Evolutionary conservation across 108 stramenopile species (phyloP).

Genomic region (Mediolabrus comicus): DNA sequence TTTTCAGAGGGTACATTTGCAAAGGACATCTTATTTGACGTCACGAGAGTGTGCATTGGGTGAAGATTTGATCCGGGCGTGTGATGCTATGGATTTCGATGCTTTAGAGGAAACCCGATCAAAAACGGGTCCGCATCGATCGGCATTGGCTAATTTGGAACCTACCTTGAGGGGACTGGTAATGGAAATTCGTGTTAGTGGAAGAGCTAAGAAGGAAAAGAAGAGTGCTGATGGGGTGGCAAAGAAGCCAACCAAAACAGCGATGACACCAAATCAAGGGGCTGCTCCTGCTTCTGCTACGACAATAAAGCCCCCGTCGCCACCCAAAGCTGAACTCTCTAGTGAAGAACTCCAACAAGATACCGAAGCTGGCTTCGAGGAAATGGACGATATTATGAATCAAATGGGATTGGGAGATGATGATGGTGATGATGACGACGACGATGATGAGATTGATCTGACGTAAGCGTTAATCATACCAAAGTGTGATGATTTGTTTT

Average conservation of each 20-base stretch:
- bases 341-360: conserved; percentile 27
- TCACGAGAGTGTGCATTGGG: conserved; percentile 86
- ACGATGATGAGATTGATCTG: conserved; percentile 52
- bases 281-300: neutral
- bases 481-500: neutral
- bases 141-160: conserved; percentile 70
- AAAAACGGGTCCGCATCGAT: conserved; percentile 55
- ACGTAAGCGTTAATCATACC: conserved; percentile 5
- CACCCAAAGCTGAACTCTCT: neutral
- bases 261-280: neutral
- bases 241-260: conserved; percentile 46
- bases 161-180: conserved; percentile 57
- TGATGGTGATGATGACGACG: conserved; percentile 48
- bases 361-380: conserved; percentile 34
- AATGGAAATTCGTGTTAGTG: conserved; percentile 60
- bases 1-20: conserved; percentile 85
- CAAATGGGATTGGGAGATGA: conserved; percentile 42
- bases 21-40: conserved; percentile 66
- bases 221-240: conserved; percentile 18
- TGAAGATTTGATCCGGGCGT: conserved; percentile 87
- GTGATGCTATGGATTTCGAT: conserved; percentile 65
- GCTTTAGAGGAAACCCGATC: conserved; percentile 72
- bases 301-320: neutral
- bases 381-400: conserved; percentile 55
- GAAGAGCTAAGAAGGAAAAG: conserved; percentile 54